These are phyloP conservation scores for Hypoxylon sp. DNA, from an alignment of 2,329 filamentous ascomycete genomes.

Conservation along the genomic window DNA sequence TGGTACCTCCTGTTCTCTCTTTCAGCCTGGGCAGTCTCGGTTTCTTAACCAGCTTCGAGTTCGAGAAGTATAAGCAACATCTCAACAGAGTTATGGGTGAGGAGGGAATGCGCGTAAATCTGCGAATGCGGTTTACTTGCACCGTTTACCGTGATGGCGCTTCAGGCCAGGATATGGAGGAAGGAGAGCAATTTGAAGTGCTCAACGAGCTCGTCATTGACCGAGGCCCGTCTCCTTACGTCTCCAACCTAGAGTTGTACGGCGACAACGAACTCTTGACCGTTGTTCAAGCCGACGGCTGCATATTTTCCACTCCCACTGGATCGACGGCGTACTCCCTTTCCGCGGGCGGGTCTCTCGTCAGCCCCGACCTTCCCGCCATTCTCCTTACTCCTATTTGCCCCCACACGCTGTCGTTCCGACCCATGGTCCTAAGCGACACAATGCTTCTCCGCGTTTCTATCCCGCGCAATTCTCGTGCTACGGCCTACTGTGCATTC, in stretches of 20 bases:
- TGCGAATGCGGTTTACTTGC: slow-evolving; percentile 99
- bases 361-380: slow-evolving; percentile 95
- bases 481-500: slow-evolving; percentile 96
- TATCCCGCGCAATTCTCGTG: slow-evolving; percentile 85
- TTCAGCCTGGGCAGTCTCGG: slow-evolving; percentile 87
- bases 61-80: slow-evolving; percentile 86
- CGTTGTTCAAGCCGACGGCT: slow-evolving; percentile 95
- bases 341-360: slow-evolving; percentile 92
- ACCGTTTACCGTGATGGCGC: slow-evolving; percentile 85
- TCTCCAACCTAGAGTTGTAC: slow-evolving; percentile 95
- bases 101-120: slow-evolving; percentile 93
- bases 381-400: slow-evolving; percentile 98
- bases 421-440: slow-evolving; percentile 97
- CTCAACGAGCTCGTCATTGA: slow-evolving; percentile 99
- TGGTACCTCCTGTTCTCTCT: slow-evolving; percentile 85
- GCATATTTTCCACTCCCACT: slow-evolving; percentile 97
- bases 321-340: slow-evolving; percentile 96
- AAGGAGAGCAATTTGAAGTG: slow-evolving; percentile 96
- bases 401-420: slow-evolving; percentile 95
- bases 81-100: slow-evolving; percentile 93
- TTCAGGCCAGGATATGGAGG: slow-evolving; percentile 74
- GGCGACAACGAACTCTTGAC: slow-evolving; percentile 95
- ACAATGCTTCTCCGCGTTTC: slow-evolving; percentile 91
- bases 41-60: slow-evolving; percentile 91
- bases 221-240: slow-evolving; percentile 94